Percentiles rank a stretch among this genome's conserved stretches.
Evolutionary conservation across 306 rosid genomes (phyloP).

Genomic region (Glycyrrhiza uralensis): DNA sequence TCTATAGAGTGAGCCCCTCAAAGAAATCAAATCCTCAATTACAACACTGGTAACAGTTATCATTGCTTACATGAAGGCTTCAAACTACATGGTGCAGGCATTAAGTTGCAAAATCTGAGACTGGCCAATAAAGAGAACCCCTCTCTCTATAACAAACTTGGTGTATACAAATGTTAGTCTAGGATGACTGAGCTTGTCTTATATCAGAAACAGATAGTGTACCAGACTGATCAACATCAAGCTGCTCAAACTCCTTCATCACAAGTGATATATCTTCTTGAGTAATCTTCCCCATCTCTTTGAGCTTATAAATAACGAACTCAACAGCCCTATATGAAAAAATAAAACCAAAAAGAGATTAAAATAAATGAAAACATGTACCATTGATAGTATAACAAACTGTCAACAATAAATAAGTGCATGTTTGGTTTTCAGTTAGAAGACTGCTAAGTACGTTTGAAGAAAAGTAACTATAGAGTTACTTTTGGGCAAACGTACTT

Average conservation of each 20-base stretch:
- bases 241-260: conserved; percentile 74
- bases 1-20: too few species aligned
- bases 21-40: too few species aligned
- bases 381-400: not conserved
- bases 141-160: not conserved
- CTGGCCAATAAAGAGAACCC: not conserved
- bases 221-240: conserved; percentile 92
- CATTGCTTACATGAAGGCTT: too few species aligned
- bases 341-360: not conserved
- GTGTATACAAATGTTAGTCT: not conserved
- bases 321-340: conserved; percentile 67
- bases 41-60: too few species aligned
- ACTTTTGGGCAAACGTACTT: too few species aligned
- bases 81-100: too few species aligned
- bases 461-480: too few species aligned
- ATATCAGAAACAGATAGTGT: conserved; percentile 61
- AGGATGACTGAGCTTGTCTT: conserved; percentile 57
- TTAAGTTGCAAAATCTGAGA: too few species aligned
- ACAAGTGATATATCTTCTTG: conserved; percentile 72
- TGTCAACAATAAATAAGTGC: not conserved
- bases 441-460: too few species aligned
- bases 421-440: too few species aligned
- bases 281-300: conserved; percentile 84
- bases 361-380: not conserved
- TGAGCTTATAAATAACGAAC: conserved; percentile 71